Conservation (phyloP, 2,329 filamentous ascomycete species). For the Grosmannia clavigera region DNA sequence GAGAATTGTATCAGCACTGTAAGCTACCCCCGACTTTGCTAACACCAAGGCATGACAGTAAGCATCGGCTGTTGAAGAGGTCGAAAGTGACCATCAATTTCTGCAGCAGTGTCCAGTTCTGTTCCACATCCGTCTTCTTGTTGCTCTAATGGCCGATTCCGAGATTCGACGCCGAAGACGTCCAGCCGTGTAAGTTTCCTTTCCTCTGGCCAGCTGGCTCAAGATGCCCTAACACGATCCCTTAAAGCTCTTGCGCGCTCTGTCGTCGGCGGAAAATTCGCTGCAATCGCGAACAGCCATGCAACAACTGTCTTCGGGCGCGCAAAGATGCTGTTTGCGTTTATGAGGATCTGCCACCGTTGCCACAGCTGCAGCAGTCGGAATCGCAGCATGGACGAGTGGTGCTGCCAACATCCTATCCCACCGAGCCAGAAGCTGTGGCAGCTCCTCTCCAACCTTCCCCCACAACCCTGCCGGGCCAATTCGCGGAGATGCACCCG, state of each 20-base stretch:
- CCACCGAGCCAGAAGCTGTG: neutral
- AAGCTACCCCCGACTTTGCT: slow-evolving; percentile 4
- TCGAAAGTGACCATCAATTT: neutral
- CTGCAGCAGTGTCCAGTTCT: neutral
- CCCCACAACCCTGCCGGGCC: neutral
- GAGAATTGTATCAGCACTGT: neutral
- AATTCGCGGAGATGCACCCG: neutral
- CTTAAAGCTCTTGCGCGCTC: slow-evolving; percentile 11
- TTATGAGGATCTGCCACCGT: slow-evolving; percentile 4
- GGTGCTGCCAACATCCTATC: neutral
- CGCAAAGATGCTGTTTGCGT: slow-evolving; percentile 5
- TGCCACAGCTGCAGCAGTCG: neutral
- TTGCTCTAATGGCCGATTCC: slow-evolving; percentile 5
- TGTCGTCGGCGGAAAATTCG: slow-evolving; percentile 30
- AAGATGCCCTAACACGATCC: neutral
- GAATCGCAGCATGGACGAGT: neutral
- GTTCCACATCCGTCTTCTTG: neutral
- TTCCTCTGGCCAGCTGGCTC: neutral
- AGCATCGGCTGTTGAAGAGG: neutral
- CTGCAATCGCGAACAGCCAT: slow-evolving; percentile 27
- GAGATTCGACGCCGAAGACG: slow-evolving; percentile 9
- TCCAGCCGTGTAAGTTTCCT: slow-evolving; percentile 5
- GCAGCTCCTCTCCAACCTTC: neutral
- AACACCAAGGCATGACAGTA: neutral
- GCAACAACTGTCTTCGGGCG: slow-evolving; percentile 27